Evolutionary conservation across 352 stramenopile genomes (phyloP), one percentile per base, ranked within the genome.

Genomic region (Phytophthora podocarpi): DNA sequence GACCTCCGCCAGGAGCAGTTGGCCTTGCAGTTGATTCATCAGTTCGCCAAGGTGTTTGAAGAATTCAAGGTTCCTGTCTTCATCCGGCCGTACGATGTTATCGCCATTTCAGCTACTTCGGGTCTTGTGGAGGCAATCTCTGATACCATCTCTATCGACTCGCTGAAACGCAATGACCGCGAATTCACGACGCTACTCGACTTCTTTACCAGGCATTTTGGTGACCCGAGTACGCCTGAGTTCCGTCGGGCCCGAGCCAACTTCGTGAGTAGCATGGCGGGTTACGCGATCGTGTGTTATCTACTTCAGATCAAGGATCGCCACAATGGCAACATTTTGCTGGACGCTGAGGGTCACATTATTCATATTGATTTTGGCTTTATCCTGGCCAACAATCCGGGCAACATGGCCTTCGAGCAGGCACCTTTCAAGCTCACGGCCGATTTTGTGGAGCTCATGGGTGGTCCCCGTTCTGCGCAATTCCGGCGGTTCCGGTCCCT

Each of bases 331-430:
- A 99, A 99, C 69, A 96, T 99, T 64, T 65, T 99, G 39, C 63
- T 99, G 2, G 93, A 98, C 61, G 97, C 96, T 24, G 91, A 97
- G 59, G 97, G 97, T 9, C 96, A 98, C 67, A 81, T 99, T 53
- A 97, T 99, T 50, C 97, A 99, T 70, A 99, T 99, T 59, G 97
- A 99, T 74, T 97, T 96, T 70, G 89, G 87, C 28, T 99, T 98
- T 76, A 97, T 98, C 67, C 89, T 99, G 59, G 81, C 95, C 26
- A 97, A 92, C 46, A 92, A 89, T 35, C 89, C 91, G 8, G 97
- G 96, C 49, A 98, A 98, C 70, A 89, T 93, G 64, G 90, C 83
- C 45, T 99, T 98, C 57, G 97, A 99, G 74, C 89, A 87, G 54
- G 96, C 97, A 39, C 96, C 97, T 12, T 99, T 99, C 77, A 99